These are phyloP conservation scores for Salvia splendens DNA, from an alignment of 257 asterid species.

Conservation along the genomic window DNA sequence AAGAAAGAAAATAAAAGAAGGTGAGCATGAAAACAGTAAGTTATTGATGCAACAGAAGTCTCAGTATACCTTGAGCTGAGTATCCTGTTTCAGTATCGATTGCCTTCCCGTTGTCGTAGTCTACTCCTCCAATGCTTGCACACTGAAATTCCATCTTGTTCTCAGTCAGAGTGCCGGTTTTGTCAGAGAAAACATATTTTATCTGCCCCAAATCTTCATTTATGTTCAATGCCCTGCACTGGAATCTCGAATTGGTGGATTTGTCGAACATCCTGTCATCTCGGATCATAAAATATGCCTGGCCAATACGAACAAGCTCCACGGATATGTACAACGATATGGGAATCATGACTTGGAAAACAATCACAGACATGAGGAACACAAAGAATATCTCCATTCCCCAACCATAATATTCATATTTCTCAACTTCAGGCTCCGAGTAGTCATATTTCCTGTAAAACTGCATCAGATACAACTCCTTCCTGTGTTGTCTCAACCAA, in stretches of 20 bases:
- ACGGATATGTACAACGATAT: conserved; percentile 93
- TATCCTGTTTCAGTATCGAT: conserved; percentile 37
- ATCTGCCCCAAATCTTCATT: conserved; percentile 99
- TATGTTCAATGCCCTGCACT: conserved; percentile 93
- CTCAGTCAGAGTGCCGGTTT: conserved; percentile 97
- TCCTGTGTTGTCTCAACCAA: conserved; percentile 76
- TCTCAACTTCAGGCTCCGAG: conserved; percentile 43
- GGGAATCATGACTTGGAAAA: conserved; percentile 96
- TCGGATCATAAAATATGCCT: conserved; percentile 91
- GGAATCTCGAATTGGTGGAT: conserved; percentile 80
- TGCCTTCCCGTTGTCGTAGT: conserved; percentile 48
- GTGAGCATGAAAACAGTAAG: conserved; percentile 21
- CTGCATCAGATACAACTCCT: conserved; percentile 72
- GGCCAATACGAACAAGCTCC: conserved; percentile 99
- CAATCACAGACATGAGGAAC: conserved; percentile 91
- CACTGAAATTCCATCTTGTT: conserved; percentile 98
- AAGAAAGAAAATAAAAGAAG: conserved; percentile 14
- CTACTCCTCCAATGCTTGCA: conserved; percentile 85
- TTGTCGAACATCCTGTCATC: conserved; percentile 70
- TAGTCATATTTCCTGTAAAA: conserved; percentile 75
- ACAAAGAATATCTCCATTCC: conserved; percentile 88
- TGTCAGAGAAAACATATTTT: conserved; percentile 92
- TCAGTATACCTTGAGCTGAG: conserved; percentile 60
- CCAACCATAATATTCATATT: conserved; percentile 85
- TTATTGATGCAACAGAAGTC: conserved; percentile 1